phyloP scores from a whole-genome alignment of 305 asterid species.

The Fraxinus velutina region DNA sequence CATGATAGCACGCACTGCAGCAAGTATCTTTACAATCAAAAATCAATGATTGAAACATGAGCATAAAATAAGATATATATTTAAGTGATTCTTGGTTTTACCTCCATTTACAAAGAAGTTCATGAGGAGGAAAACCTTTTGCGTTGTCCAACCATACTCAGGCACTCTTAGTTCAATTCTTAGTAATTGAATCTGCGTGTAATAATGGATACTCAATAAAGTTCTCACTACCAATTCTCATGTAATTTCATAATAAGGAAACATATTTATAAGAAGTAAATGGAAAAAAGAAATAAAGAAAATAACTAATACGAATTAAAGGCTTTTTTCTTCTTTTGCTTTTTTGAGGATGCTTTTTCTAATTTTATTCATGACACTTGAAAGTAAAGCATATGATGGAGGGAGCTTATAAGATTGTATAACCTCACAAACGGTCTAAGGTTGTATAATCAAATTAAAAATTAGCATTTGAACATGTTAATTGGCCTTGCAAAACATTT shows the following conservation, averaged over 20 bases:
- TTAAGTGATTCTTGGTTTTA: conserved; percentile 31
- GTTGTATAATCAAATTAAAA: background rate
- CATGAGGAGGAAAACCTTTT: conserved; percentile 97
- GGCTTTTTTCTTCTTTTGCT: background rate
- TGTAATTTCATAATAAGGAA: conserved; percentile 5
- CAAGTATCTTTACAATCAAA: background rate
- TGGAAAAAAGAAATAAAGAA: background rate
- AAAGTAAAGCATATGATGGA: background rate
- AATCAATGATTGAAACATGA: conserved; percentile 20
- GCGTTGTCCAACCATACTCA: conserved; percentile 97
- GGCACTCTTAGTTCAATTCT: conserved; percentile 91
- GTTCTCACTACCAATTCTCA: background rate
- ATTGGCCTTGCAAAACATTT: background rate
- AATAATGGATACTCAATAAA: conserved; percentile 7
- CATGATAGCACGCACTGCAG: conserved; percentile 76
- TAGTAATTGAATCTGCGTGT: conserved; percentile 73
- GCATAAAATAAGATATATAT: background rate
- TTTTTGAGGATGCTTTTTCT: background rate
- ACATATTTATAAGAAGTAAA: background rate
- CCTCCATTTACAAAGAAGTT: conserved; percentile 94
- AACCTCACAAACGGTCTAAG: background rate
- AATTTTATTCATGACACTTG: background rate
- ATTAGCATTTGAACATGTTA: background rate
- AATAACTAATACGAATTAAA: background rate
- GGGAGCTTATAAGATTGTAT: background rate